phyloP scores from a whole-genome alignment of 2,329 filamentous ascomycete species.

The Colletotrichum cordylinicola region DNA sequence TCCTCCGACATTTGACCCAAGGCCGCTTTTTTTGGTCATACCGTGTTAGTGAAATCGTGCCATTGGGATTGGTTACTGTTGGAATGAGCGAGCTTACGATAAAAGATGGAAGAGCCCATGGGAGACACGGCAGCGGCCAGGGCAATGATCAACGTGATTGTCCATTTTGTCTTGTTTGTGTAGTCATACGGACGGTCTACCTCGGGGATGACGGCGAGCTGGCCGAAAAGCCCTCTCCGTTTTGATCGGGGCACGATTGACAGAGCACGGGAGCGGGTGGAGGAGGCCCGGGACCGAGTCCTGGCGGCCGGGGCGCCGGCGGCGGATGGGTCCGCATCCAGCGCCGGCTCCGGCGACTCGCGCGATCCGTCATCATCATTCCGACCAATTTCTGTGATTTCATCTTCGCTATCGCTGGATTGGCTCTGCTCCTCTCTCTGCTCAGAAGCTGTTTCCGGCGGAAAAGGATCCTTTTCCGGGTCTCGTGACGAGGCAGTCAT shows the following conservation, averaged over 20 bases:
- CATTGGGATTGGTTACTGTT: not conserved
- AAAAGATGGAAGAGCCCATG: constrained; percentile 83
- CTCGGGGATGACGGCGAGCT: constrained; percentile 77
- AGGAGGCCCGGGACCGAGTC: constrained; percentile 40
- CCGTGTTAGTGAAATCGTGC: constrained; percentile 11
- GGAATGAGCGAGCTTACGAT: constrained; percentile 61
- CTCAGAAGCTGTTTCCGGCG: not conserved
- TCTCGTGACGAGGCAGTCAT: constrained; percentile 5
- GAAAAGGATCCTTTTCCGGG: constrained; percentile 18
- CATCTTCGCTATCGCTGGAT: constrained; percentile 12
- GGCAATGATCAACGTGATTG: constrained; percentile 79
- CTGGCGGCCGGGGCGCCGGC: constrained; percentile 17
- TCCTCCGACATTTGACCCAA: constrained; percentile 68
- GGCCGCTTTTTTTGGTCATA: constrained; percentile 59
- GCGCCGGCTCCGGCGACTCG: not conserved
- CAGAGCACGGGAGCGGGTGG: constrained; percentile 40
- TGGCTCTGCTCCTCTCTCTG: constrained; percentile 5
- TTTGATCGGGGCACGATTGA: constrained; percentile 47
- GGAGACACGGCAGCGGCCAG: constrained; percentile 79
- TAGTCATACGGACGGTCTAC: constrained; percentile 80
- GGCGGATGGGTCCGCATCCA: constrained; percentile 1
- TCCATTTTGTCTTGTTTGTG: constrained; percentile 78
- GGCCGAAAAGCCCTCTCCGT: constrained; percentile 76
- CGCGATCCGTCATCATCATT: not conserved
- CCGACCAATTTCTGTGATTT: constrained; percentile 5